These are phyloP conservation scores for Clarireedia sp. DNA, from an alignment of 2,329 filamentous ascomycete species.

Conservation along the genomic window DNA sequence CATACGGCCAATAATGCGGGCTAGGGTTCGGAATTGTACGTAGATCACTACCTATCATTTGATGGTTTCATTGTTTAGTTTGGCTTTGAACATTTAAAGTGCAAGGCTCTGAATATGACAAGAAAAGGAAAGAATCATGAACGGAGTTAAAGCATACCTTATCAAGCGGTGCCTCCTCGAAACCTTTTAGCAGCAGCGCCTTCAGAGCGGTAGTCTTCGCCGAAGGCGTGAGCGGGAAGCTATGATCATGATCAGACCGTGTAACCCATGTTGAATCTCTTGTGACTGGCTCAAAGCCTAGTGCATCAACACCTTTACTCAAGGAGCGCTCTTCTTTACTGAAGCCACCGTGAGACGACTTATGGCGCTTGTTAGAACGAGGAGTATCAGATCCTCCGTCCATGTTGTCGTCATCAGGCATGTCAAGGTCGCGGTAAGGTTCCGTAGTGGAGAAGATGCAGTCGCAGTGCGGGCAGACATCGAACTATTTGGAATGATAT, in stretches of 20 bases:
- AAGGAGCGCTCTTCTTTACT: not conserved
- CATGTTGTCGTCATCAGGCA: slow-evolving; percentile 13
- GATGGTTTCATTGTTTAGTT: not conserved
- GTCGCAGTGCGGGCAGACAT: slow-evolving; percentile 19
- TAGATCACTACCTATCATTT: slow-evolving; percentile 40
- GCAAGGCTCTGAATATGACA: not conserved
- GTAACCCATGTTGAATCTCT: slow-evolving; percentile 20
- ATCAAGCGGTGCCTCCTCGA: slow-evolving; percentile 35
- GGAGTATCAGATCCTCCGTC: not conserved
- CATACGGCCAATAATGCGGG: slow-evolving; percentile 41
- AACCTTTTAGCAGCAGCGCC: slow-evolving; percentile 32
- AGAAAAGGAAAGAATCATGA: not conserved
- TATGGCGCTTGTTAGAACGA: slow-evolving; percentile 1
- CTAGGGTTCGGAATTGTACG: slow-evolving; percentile 48
- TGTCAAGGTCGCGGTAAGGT: slow-evolving; percentile 1
- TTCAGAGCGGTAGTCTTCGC: slow-evolving; percentile 34
- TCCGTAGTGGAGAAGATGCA: slow-evolving; percentile 10
- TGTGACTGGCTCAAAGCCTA: slow-evolving; percentile 23
- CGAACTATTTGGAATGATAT: not conserved
- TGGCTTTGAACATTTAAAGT: not conserved
- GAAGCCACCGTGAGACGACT: not conserved
- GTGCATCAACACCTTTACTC: slow-evolving; percentile 20
- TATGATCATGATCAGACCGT: slow-evolving; percentile 18
- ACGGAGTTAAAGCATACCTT: slow-evolving; percentile 33
- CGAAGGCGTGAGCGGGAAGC: slow-evolving; percentile 28